These are phyloP conservation scores for Diplocarpon rosae DNA, from an alignment of 2,329 filamentous ascomycete species.

Conservation along the genomic window DNA sequence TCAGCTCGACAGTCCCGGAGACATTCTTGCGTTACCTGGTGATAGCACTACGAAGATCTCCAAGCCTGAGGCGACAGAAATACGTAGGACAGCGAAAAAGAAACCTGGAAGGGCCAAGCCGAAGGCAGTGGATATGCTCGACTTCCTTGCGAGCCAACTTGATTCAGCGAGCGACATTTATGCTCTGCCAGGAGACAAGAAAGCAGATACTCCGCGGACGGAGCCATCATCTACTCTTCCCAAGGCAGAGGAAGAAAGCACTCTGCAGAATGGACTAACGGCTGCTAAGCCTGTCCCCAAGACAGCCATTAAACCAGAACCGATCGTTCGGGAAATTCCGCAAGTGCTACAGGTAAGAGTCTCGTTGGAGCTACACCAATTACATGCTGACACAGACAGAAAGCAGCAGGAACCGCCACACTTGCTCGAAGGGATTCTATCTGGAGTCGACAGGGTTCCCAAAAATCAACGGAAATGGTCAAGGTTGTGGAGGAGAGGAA, in stretches of 20 bases:
- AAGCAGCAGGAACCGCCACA: background rate
- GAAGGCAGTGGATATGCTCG: conserved; percentile 3
- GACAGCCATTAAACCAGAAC: background rate
- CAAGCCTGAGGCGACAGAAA: background rate
- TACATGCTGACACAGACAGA: background rate
- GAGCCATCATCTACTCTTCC: background rate
- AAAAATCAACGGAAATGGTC: background rate
- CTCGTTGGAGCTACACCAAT: background rate
- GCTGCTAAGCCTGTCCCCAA: background rate
- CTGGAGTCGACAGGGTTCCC: conserved; percentile 2
- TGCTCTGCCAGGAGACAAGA: background rate
- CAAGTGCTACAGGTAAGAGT: background rate
- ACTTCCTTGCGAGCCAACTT: conserved; percentile 1
- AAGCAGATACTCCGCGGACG: background rate
- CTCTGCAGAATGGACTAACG: background rate
- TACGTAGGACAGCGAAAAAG: background rate
- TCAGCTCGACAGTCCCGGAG: background rate
- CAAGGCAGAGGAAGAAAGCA: background rate
- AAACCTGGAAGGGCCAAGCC: background rate
- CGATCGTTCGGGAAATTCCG: background rate
- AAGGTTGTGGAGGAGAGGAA: too few species aligned
- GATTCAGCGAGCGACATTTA: background rate
- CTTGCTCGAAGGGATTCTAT: background rate
- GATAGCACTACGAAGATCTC: background rate
- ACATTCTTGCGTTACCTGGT: background rate